Evolutionary conservation across 176 grass and related monocot genomes (phyloP), one percentile per base, ranked within the genome.

Genomic region (Bolboschoenus planiculmis): DNA sequence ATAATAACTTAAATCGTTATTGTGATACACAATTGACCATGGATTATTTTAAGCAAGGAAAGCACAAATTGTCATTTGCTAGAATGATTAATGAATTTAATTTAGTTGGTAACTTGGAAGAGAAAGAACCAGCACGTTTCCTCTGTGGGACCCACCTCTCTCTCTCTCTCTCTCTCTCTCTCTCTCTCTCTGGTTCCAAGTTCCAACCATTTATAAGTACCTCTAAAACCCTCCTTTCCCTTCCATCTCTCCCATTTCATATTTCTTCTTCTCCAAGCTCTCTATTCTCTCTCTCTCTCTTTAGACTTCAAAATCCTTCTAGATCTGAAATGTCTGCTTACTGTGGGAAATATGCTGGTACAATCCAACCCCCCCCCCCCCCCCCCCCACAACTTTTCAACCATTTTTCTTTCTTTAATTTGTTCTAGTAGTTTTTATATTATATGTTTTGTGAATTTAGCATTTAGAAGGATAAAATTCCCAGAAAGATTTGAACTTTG

Each of bases 241-340:
- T 79, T 58, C 34, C 30, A 43, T 43, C 39, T 24, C 37, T 48
- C 23, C 30, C 23, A 82, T 62, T 13, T 31, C 72, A 61, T 61
- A 21, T 66, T 65, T 82, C 80, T 82, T 82, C 79, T 81, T 30
- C 57, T 62, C n/a, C 57, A 81, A 81, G 79, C 36, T 81, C 55
- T 61, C 2, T 40, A 4, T 40, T 60, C 31, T 80, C 42, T 42
- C 11, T 76, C 46, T 77, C 72, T 76, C 42, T 62, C 36, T 62
- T 60, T 80, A 62, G 60, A 29, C 37, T 82, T 46, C 80, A 65
- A 57, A 42, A 64, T 37, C 24, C 39, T 50, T 82, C 37, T 48
- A 21, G 5, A 43, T 82, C 80, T 23, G 66, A 82, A 59, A 82
- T 82, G 80, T 82, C 80, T 82, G 80, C 80, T 47, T 82, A 82